A percentile compares a stretch with the other conserved stretches of the same genome.
Conservation (phyloP, 148 eudicot species). For the Euryodendron excelsum region DNA sequence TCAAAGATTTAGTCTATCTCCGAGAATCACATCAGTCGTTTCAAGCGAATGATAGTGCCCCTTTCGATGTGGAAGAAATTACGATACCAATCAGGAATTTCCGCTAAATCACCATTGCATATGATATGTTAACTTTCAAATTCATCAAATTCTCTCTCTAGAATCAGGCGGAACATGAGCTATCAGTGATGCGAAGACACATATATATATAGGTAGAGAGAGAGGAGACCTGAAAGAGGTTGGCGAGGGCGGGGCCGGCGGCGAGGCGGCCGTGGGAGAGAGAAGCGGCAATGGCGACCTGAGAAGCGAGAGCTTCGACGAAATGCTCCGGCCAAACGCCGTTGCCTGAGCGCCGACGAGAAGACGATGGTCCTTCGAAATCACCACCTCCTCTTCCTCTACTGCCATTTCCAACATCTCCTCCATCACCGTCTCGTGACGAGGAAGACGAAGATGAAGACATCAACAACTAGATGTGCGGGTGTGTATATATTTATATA, state of each 20-base stretch:
- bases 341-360: slow-evolving; percentile 28
- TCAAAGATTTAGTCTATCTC: slow-evolving; percentile 28
- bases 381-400: slow-evolving; percentile 20
- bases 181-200: not conserved
- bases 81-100: not conserved
- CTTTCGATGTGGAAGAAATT: not conserved
- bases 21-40: slow-evolving; percentile 1
- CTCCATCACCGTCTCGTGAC: too few relatives aligned
- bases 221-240: slow-evolving; percentile 61
- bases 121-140: not conserved
- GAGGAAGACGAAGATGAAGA: slow-evolving; percentile 4
- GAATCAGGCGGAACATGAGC: too few relatives aligned
- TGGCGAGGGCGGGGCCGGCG: slow-evolving; percentile 62
- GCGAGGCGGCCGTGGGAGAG: slow-evolving; percentile 50
- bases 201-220: not conserved
- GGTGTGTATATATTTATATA: not conserved
- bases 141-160: not conserved
- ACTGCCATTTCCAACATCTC: slow-evolving; percentile 3
- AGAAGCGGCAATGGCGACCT: slow-evolving; percentile 61
- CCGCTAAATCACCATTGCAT: not conserved
- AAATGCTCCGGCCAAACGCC: slow-evolving; percentile 91
- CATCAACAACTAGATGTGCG: not conserved
- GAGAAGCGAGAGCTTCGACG: slow-evolving; percentile 65
- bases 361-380: slow-evolving; percentile 45
- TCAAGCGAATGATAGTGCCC: not conserved